phyloP scores from a whole-genome alignment of 2,329 filamentous ascomycete species.

The Cercospora sp. region DNA sequence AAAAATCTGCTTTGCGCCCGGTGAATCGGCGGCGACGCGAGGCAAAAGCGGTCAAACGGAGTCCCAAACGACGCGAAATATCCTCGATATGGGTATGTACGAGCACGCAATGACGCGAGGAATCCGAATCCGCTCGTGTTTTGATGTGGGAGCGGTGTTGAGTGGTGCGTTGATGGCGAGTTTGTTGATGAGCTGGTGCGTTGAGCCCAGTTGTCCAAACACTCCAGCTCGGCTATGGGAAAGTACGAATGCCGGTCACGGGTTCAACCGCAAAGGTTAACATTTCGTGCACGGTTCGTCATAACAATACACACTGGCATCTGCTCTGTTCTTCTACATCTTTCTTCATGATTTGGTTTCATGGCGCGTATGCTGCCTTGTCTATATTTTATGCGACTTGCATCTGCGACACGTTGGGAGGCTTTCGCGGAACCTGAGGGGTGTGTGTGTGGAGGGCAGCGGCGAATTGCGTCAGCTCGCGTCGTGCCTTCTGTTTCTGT shows the following conservation, averaged over 20 bases:
- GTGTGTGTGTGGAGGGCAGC: not conserved
- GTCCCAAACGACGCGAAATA: constrained; percentile 8
- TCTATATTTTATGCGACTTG: not conserved
- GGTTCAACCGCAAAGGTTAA: not conserved
- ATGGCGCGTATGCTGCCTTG: not conserved
- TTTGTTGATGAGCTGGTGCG: constrained; percentile 11
- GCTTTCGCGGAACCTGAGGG: not conserved
- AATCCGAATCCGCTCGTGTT: not conserved
- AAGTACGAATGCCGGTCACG: not conserved
- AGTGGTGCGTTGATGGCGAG: constrained; percentile 21
- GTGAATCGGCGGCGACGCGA: constrained; percentile 9
- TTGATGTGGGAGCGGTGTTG: constrained; percentile 9
- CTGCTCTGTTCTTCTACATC: not conserved
- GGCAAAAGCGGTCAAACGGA: constrained; percentile 16
- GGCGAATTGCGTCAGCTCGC: not conserved
- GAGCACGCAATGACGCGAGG: constrained; percentile 10
- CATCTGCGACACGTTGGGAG: not conserved
- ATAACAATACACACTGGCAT: not conserved
- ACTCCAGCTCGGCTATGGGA: constrained; percentile 5
- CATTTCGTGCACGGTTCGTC: not conserved
- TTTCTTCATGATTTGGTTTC: not conserved
- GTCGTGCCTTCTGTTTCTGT: not conserved
- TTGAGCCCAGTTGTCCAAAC: constrained; percentile 11
- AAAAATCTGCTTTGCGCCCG: constrained; percentile 12
- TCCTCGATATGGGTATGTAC: constrained; percentile 24